These are phyloP conservation scores for Irpex lacteus DNA, from an alignment of 1,284 basidiomycete genomes.

Conservation along the genomic window DNA sequence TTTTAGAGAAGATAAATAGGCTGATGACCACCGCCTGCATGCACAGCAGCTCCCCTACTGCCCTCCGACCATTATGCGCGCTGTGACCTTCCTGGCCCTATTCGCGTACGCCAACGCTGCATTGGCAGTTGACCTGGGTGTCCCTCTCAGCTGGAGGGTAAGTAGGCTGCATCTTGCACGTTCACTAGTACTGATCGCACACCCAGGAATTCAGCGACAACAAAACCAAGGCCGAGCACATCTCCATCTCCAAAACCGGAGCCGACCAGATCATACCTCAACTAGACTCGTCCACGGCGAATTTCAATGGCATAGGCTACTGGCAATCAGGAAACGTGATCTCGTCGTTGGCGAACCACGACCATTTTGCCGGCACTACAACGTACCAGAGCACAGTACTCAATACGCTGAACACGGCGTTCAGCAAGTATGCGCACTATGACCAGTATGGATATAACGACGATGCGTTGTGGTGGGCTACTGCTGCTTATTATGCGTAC, in stretches of 20 bases:
- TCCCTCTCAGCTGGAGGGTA: neutral
- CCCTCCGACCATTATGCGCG: neutral
- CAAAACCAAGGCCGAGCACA: neutral
- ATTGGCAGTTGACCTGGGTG: neutral
- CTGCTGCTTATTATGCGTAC: constrained; percentile 45
- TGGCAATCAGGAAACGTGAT: neutral
- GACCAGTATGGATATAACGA: constrained; percentile 45
- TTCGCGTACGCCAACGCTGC: neutral
- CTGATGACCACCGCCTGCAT: no score
- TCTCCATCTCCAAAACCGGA: neutral
- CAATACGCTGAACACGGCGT: constrained; percentile 39
- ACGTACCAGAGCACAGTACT: constrained; percentile 30
- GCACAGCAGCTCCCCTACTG: neutral
- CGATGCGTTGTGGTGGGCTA: constrained; percentile 54
- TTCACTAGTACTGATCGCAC: neutral
- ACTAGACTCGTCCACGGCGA: neutral
- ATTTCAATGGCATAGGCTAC: neutral
- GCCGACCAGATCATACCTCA: neutral
- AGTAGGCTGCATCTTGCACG: neutral
- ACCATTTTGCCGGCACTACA: neutral
- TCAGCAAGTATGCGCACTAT: constrained; percentile 35
- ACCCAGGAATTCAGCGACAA: neutral
- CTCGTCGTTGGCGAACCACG: neutral
- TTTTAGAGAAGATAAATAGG: no score
- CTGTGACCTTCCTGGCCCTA: neutral